Base-by-base conservation (phyloP, 1,284 basidiomycete species). In the Garcileccinum viscosum region DNA sequence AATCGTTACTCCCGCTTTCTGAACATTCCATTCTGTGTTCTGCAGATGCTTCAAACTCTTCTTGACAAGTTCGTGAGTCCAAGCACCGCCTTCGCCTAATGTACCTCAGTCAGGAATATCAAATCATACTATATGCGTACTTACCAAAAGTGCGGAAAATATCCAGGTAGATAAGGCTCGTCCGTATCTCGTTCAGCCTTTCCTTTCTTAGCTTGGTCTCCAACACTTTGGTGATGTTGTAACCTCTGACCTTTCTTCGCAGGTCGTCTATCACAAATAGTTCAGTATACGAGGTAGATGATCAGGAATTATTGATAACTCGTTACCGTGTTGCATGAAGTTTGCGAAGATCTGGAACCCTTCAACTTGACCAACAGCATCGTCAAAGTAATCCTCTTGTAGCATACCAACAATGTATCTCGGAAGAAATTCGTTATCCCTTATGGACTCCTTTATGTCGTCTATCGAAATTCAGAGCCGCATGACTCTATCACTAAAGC, bases 341-440 rank as follows among this genome's bases (percentile, higher is more conserved):
- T 78, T 66, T 19, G 59, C 62, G 14, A 79, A 79, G 6, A 77
- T 69, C 38, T 77, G 78, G 62, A 79, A 77, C 6, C 78, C 76
- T 63, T 77, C 75, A 1, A 78, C 65, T 5, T n/a, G 63, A 27
- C 77, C 78, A 1, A 77, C 68, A 11, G 78, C 70, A 53, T 79
- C 78, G 5, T 77, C 75, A 14, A 77, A 79, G n/a, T 73, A 79
- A 63, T 79, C 68, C 38, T 71, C 56, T 32, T 60, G 63, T 11
- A 78, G 61, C 76, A 77, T 77, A 4, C 69, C 60, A 22, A 77
- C 70, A 3, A 77, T 73, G 15, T 72, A 22, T 50, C 68, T 70
- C 5, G 76, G 66, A 56, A 77, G 62, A 11, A 35, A 14, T 9
- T 65, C 19, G 1, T 67, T 63, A 5, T 63, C 7, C 8, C 64